Percentiles rank a stretch among this genome's conserved stretches.
These are phyloP conservation scores for Russula abietina DNA, from an alignment of 768 basidiomycete genomes.

Conservation along the genomic window DNA sequence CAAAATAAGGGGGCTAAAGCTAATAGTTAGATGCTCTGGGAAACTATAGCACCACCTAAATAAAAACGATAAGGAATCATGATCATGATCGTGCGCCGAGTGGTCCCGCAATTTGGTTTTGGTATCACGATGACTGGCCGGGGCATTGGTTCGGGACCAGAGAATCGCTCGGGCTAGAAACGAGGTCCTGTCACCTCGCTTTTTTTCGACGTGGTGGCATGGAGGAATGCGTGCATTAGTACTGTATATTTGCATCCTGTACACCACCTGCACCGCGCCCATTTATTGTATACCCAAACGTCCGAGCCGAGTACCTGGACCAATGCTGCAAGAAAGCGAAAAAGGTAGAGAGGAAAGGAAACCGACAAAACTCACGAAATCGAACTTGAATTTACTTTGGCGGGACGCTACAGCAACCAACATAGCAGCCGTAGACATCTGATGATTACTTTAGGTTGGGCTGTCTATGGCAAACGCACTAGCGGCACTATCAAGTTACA, in stretches of 20 bases:
- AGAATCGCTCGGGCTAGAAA: not conserved
- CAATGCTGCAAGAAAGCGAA: not conserved
- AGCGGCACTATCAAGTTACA: no score
- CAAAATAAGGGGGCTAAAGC: not conserved
- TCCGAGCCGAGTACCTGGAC: not conserved
- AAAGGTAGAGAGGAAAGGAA: not conserved
- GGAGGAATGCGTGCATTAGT: not conserved
- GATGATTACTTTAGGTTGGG: no score
- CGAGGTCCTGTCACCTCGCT: not conserved
- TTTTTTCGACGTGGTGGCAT: not conserved
- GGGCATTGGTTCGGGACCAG: not conserved
- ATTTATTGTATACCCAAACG: no score
- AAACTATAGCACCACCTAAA: not conserved
- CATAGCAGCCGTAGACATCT: not conserved
- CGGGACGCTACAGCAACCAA: not conserved
- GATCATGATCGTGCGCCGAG: not conserved
- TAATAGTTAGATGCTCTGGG: constrained; percentile 2
- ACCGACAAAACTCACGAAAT: not conserved
- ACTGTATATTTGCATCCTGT: not conserved
- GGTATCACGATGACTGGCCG: constrained; percentile 2
- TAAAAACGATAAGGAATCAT: not conserved
- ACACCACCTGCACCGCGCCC: not conserved
- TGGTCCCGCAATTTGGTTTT: not conserved
- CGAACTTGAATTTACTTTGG: not conserved
- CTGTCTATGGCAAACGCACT: not conserved